Evolutionary conservation across 2,329 filamentous ascomycete species (phyloP), one percentile per base, ranked within the genome.

Genomic region (Trichoderma lentiforme): DNA sequence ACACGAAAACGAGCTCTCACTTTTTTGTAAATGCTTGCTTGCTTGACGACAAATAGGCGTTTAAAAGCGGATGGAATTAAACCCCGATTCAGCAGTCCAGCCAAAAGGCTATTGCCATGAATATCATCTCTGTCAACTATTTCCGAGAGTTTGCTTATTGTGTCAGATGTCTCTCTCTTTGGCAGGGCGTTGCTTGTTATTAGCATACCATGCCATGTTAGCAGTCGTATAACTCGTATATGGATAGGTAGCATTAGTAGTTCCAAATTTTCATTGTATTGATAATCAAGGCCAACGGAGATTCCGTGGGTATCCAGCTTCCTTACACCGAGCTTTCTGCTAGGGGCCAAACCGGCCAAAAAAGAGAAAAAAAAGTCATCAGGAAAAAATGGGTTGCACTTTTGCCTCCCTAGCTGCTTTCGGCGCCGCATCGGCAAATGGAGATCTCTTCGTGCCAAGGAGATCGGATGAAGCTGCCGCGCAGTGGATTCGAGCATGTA

Each of bases 401-500:
- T 57, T 57, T 32, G 28, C 56, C 26, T 58, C 32, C 9, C 11
- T 12, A 53, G 47, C n/a, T 24, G n/a, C 47, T 24, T 24, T 67
- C 64, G 64, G 64, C n/a, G 51, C 64, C 64, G 64, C 15, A 58
- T 67, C 64, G 64, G 64, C 64, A 24, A 67, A 24, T 28, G 7
- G 26, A n/a, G 15, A 51, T 51, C 43, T 51, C 43, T n/a, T 21
- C 43, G 9, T 1, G 43, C 43, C 43, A n/a, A 21, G n/a, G 43
- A 51, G 43, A 57, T 67, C 51, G 64, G 64, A 36, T 57, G 28
- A 57, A 57, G 32, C 21, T 67, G 64, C 64, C 47, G 51, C 56
- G 47, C 51, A n/a, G 64, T 67, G 47, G 47, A 58, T 67, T 67
- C 64, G 32, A 67, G 51, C 32, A 58, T 57, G 64, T 57, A 67